Percentiles rank a stretch among this genome's conserved stretches.
Conservation (phyloP, 306 rosid genomes). For the Pyrus betulifolia region DNA sequence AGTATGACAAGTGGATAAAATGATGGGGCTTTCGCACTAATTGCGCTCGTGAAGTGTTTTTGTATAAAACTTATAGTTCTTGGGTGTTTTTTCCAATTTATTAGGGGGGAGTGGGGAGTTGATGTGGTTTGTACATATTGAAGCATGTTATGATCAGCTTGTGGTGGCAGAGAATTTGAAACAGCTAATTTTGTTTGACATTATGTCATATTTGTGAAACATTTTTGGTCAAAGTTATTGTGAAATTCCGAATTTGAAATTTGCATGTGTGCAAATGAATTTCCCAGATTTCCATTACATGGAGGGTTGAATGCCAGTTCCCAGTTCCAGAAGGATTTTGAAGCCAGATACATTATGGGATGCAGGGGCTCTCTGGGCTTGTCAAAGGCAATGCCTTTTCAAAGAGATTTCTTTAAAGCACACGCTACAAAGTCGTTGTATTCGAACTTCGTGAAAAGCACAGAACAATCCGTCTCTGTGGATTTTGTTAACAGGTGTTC, state of each 20-base stretch:
- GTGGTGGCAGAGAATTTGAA: neutral
- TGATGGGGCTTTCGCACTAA: too few species aligned
- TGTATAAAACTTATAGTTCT: too few species aligned
- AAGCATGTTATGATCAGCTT: neutral
- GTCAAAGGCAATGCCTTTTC: conserved; percentile 36
- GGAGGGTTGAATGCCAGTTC: conserved; percentile 45
- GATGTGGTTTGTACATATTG: neutral
- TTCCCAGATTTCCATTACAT: conserved; percentile 51
- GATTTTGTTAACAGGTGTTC: conserved; percentile 17
- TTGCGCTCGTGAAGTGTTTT: too few species aligned
- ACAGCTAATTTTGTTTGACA: neutral
- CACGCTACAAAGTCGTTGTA: conserved; percentile 38
- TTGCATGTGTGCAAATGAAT: neutral
- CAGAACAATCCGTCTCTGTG: conserved; percentile 17
- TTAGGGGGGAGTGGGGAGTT: too few species aligned
- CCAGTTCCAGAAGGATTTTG: conserved; percentile 55
- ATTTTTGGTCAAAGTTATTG: neutral
- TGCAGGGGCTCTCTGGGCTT: conserved; percentile 31
- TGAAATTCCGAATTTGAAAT: neutral
- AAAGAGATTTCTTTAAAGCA: conserved; percentile 35
- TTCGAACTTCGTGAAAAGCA: conserved; percentile 14
- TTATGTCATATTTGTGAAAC: neutral
- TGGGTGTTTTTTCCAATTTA: too few species aligned
- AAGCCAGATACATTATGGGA: conserved; percentile 32
- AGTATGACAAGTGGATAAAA: too few species aligned